Evolutionary conservation across 1,284 basidiomycete genomes (phyloP).

Genomic region (Fistulina hepatica): DNA sequence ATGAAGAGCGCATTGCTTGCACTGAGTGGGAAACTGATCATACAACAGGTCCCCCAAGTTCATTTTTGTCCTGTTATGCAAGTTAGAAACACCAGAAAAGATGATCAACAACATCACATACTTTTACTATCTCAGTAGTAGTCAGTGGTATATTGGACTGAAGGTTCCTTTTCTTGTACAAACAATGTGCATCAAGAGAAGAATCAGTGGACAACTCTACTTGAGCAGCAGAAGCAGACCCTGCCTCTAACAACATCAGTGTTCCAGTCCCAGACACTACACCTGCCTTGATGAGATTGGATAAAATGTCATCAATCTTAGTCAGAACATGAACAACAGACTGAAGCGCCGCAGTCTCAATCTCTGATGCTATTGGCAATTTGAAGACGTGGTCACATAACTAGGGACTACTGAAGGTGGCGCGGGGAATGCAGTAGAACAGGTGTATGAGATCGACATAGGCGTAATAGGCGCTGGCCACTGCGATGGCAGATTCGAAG

Average conservation of each 20-base stretch:
- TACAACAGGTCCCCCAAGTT: constrained; percentile 53
- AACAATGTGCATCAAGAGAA: constrained; percentile 29
- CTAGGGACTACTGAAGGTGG: no score
- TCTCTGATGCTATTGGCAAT: no score
- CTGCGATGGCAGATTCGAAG: constrained; percentile 9
- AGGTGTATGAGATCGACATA: no score
- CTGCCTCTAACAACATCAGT: constrained; percentile 29
- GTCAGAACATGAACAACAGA: no score
- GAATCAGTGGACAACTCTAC: constrained; percentile 27
- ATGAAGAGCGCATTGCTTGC: constrained; percentile 89
- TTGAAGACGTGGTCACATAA: no score
- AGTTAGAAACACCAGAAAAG: constrained; percentile 7
- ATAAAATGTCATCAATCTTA: constrained; percentile 51
- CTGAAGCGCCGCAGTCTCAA: constrained; percentile 20
- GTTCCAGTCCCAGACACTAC: constrained; percentile 47
- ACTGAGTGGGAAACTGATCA: constrained; percentile 68
- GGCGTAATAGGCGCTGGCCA: constrained; percentile 16
- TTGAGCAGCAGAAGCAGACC: constrained; percentile 29
- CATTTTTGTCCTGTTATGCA: constrained; percentile 42
- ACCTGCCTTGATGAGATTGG: constrained; percentile 62
- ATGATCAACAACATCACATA: constrained; percentile 33
- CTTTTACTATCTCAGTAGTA: constrained; percentile 63
- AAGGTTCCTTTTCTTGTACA: constrained; percentile 66
- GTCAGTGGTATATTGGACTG: constrained; percentile 59
- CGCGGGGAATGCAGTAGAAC: constrained; percentile 18